Evolutionary conservation across 495 filamentous ascomycete species (phyloP), one percentile per base, ranked within the genome.

Genomic region (Podospora tetraspora): DNA sequence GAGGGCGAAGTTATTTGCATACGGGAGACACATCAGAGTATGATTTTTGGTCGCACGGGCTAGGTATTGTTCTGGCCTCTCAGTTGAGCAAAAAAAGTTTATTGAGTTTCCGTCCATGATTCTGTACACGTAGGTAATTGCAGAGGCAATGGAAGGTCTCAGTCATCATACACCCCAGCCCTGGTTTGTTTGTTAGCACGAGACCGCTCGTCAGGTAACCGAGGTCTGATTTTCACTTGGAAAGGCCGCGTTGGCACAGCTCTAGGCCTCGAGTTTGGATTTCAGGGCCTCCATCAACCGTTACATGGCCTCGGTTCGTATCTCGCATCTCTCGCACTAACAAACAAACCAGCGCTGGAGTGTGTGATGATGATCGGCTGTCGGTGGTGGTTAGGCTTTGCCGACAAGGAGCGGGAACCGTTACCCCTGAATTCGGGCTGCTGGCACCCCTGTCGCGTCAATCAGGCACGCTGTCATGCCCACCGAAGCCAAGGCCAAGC

Each of bases 341-440:
- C n/a, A n/a, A n/a, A n/a, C n/a, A n/a, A n/a, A n/a, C n/a, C n/a
- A n/a, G n/a, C n/a, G n/a, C n/a, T n/a, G n/a, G n/a, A n/a, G n/a
- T n/a, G n/a, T n/a, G n/a, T n/a, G n/a, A n/a, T n/a, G n/a, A 62
- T 62, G 29, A 62, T 30, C 27, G 9, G 21, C 19, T 7, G 59
- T 27, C 27, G 59, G 21, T 8, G 24, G 19, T 30, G 27, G 61
- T 21, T 62, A 29, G n/a, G 43, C 24, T 59, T 59, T 62, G 22
- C 61, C 61, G 61, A 27, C 11, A 27, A 12, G 56, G 6, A 59
- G 22, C 61, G 61, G 61, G 32, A 62, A 62, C 61, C 61, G n/a
- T 62, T 62, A 62, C 61, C 61, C 43, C 43, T 52, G 43, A 52
- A 52, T 52, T 52, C 16, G 43, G 43, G 32, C 11, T 8, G 43